These are phyloP conservation scores for Microdochium trichocladiopsis DNA, from an alignment of 2,329 filamentous ascomycete species.

Conservation along the genomic window DNA sequence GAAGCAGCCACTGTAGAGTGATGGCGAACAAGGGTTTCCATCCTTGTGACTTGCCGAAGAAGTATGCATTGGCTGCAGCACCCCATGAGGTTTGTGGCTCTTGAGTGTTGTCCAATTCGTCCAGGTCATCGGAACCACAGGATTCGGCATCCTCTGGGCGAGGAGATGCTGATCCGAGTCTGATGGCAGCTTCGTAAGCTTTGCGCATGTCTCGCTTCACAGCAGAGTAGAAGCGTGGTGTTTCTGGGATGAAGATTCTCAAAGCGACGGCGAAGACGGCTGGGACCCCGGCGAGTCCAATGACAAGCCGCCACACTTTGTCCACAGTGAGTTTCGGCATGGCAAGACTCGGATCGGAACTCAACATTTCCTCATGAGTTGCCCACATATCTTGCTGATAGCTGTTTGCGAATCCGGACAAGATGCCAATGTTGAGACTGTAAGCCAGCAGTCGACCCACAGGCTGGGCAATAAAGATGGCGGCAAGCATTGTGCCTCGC, in stretches of 20 bases:
- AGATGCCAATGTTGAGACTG: conserved; percentile 6
- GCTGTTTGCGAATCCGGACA: conserved; percentile 2
- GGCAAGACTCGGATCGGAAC: neutral
- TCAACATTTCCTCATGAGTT: no score
- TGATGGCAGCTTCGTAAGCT: conserved; percentile 3
- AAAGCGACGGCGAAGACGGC: conserved; percentile 37
- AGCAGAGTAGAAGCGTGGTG: conserved; percentile 26
- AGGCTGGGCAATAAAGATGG: conserved; percentile 18
- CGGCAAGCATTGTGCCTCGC: conserved; percentile 15
- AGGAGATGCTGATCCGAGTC: neutral
- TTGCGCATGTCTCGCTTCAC: conserved; percentile 7
- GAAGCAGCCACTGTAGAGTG: conserved; percentile 40
- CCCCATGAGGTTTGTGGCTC: conserved; percentile 2
- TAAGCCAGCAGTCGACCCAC: conserved; percentile 10
- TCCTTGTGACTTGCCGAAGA: conserved; percentile 14
- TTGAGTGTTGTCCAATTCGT: neutral
- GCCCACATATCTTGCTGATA: no score
- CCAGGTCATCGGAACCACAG: neutral
- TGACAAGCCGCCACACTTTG: conserved; percentile 40
- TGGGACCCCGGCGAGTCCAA: conserved; percentile 38
- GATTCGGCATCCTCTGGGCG: neutral
- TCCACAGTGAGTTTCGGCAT: conserved; percentile 25
- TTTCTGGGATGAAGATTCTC: conserved; percentile 42
- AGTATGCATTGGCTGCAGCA: conserved; percentile 6
- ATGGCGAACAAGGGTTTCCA: conserved; percentile 25